Percentiles rank a stretch among this genome's conserved stretches.
Evolutionary conservation across 2,329 filamentous ascomycete genomes (phyloP).

Genomic region (Fusarium musae): DNA sequence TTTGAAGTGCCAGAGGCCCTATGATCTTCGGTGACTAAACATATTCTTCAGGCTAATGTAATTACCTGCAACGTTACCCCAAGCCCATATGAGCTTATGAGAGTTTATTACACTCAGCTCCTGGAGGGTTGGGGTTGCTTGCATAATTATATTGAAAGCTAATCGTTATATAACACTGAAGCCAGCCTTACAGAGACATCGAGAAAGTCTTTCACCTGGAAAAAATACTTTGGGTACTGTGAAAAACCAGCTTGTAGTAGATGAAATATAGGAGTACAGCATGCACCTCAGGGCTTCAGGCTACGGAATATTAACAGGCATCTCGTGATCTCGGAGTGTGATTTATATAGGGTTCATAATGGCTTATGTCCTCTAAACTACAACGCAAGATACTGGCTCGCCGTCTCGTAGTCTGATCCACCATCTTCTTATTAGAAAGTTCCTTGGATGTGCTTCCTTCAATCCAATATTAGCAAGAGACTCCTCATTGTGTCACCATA

Average conservation of each 20-base stretch:
- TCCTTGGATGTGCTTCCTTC: background rate
- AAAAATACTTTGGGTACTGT: no score
- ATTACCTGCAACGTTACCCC: background rate
- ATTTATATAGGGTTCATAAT: background rate
- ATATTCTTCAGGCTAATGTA: background rate
- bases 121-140: background rate
- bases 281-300: background rate
- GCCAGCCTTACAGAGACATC: background rate
- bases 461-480: background rate
- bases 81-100: background rate
- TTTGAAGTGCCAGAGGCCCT: background rate
- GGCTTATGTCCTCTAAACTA: background rate
- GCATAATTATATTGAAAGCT: background rate
- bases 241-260: background rate
- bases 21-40: background rate
- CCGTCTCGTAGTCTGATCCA: background rate
- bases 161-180: background rate
- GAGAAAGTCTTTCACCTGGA: background rate
- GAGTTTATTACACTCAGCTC: background rate
- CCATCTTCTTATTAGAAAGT: background rate
- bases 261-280: background rate
- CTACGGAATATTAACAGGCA: background rate
- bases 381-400: background rate
- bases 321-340: background rate
- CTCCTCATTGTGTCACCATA: background rate